Base-by-base conservation (phyloP, 345 rosid species). In the Dovyalis caffra region DNA sequence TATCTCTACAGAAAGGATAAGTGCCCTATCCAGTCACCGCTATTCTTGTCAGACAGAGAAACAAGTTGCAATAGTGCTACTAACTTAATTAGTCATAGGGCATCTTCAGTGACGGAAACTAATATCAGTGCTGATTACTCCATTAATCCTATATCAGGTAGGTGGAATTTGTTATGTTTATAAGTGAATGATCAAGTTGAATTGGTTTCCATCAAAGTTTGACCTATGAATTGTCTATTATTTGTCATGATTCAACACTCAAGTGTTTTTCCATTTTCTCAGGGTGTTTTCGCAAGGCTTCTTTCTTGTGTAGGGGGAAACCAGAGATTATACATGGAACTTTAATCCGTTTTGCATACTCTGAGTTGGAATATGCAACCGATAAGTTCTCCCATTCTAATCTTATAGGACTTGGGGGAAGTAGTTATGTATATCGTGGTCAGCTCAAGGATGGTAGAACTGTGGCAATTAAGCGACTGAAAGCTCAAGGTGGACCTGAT, bases 341-440 rank as follows among this genome's bases (percentile, higher is more conserved):
- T 62, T 86, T 93, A 26, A 60, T 74, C 74, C 91, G 83, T 75
- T 95, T 89, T 83, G 82, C 92, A 6, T 93, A 89, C 80, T 45
- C 85, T 78, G 97, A 89, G 71, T 74, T 93, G 85, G 95, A 90
- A 77, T 66, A 78, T 78, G 95, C 96, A 74, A 95, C 98, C 20
- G 67, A 89, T 66, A 91, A 87, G 74, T 95, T 95, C 83, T 88
- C 94, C 66, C 76, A 77, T 85, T 85, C 88, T 74, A 91, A 79
- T 71, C 82, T 91, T 12, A 87, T 93, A 79, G 99, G 97, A 68
- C 89, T 86, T 33, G 98, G 99, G 23, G 98, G 97, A 83, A 89
- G 96, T 83, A 93, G 99, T 76, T 86, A 83, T 33, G 99, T 93
- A 5, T 95, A 91, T 73, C 89, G 83, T 29, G 99, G 98, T 34